Evolutionary conservation across 2,329 filamentous ascomycete species (phyloP).

Genomic region (Cordyceps pruinosa): DNA sequence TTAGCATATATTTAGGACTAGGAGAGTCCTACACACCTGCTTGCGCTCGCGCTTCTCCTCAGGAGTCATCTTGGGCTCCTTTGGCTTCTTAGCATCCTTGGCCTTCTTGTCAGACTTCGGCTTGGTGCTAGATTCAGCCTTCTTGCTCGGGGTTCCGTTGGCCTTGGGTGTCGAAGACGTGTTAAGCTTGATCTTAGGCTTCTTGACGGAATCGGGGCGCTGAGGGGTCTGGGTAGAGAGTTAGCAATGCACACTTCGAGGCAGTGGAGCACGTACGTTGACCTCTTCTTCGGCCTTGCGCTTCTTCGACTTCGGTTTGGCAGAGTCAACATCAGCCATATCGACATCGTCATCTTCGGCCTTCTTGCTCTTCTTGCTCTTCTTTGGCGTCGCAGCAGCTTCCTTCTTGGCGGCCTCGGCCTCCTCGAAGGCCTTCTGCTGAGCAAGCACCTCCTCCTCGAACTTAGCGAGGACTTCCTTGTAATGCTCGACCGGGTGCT

Average conservation of each 20-base stretch:
- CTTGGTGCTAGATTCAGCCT: slow-evolving; percentile 48
- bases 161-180: slow-evolving; percentile 63
- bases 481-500: slow-evolving; percentile 72
- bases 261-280: slow-evolving; percentile 31
- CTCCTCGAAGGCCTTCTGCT: slow-evolving; percentile 39
- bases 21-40: slow-evolving; percentile 37
- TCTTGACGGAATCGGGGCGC: slow-evolving; percentile 57
- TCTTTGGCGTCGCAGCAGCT: slow-evolving; percentile 30
- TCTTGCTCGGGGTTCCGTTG: slow-evolving; percentile 56
- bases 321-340: slow-evolving; percentile 54
- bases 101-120: slow-evolving; percentile 47
- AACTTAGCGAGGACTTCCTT: slow-evolving; percentile 70
- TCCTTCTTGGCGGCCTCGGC: slow-evolving; percentile 35
- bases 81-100: slow-evolving; percentile 49
- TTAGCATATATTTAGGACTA: slow-evolving; percentile 25
- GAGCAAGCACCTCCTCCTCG: slow-evolving; percentile 56
- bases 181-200: slow-evolving; percentile 60
- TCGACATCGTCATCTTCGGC: slow-evolving; percentile 53
- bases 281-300: slow-evolving; percentile 80
- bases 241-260: slow-evolving; percentile 12
- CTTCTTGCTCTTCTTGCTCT: slow-evolving; percentile 12
- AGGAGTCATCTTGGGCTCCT: slow-evolving; percentile 51
- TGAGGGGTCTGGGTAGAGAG: slow-evolving; percentile 42
- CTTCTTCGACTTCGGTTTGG: slow-evolving; percentile 67
- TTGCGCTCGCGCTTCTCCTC: slow-evolving; percentile 54